phyloP scores from a whole-genome alignment of 768 basidiomycete species.

The Hirschioporus abietinus region DNA sequence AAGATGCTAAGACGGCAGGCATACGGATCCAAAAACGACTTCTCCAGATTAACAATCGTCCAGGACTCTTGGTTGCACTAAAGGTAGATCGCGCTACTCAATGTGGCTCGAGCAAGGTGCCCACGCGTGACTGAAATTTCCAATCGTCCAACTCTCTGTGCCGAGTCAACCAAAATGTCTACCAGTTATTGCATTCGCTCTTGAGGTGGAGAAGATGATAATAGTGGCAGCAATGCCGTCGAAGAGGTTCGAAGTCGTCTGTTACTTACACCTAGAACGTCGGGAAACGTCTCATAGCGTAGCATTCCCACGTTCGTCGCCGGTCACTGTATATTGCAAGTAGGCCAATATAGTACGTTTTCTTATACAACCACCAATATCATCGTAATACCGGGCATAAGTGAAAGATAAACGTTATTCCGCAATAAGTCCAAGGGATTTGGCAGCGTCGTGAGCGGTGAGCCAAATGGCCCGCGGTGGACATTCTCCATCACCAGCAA shows the following conservation, averaged over 20 bases:
- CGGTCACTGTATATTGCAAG: no score
- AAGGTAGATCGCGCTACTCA: conserved; percentile 32
- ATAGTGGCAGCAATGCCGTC: neutral
- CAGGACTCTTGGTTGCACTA: conserved; percentile 52
- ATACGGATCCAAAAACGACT: conserved; percentile 35
- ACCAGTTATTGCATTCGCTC: neutral
- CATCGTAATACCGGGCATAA: no score
- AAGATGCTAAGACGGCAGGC: conserved; percentile 25
- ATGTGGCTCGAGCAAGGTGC: neutral
- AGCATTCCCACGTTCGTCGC: neutral
- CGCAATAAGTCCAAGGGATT: no score
- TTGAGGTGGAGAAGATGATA: neutral
- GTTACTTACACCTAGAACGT: no score
- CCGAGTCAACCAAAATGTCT: neutral
- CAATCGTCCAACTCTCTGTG: neutral
- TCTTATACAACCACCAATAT: neutral
- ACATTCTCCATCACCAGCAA: conserved; percentile 30
- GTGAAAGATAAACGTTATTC: no score
- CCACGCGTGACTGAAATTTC: neutral
- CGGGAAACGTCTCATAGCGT: neutral
- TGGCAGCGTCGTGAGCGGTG: neutral
- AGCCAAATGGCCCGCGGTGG: conserved; percentile 33
- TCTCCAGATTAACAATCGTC: conserved; percentile 44
- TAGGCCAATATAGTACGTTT: neutral
- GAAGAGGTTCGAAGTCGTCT: neutral